Evolutionary conservation across 2,329 filamentous ascomycete genomes (phyloP), one percentile per base, ranked within the genome.

Genomic region (Aspergillus jensenii): DNA sequence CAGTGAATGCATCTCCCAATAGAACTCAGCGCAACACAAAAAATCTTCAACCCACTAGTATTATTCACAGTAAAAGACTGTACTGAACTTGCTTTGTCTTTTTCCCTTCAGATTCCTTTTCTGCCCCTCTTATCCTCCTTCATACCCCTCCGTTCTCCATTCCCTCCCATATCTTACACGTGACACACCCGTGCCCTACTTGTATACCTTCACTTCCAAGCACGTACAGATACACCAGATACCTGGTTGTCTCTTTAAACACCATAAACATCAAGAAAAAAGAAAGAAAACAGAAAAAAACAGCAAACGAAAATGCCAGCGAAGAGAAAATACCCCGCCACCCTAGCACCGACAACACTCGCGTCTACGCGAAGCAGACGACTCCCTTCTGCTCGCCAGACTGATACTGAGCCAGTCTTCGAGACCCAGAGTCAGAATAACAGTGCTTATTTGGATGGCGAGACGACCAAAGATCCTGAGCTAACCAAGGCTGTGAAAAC

Each of bases 101-200:
- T 41, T 4, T 41, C 15, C 21, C 55, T 21, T 44, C 6, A 52
- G 45, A 52, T n/a, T 46, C 14, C 14, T 52, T 40, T 14, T 35
- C 14, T 8, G 9, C 27, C 27, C 25, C 9, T 52, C 21, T 52
- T 17, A 23, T 37, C 53, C n/a, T 41, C 33, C 33, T 50, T 37
- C 23, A 43, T 52, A 37, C 17, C 45, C 41, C 52, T 54, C 27
- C 33, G 39, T 46, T 27, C 43, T 44, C n/a, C 12, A n/a, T n/a
- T 4, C 45, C 43, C 43, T 37, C 43, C 17, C 33, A 25, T 19
- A 37, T 15, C 11, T n/a, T 55, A 49, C 63, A 62, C 62, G 53
- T 64, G 58, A 65, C 48, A 17, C 15, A 8, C 7, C 11, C 8
- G 27, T 59, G 45, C 52, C 58, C 56, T 62, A 51, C 35, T 44